Evolutionary conservation across 2,329 filamentous ascomycete species (phyloP).

Genomic region (Aspergillus sp.): DNA sequence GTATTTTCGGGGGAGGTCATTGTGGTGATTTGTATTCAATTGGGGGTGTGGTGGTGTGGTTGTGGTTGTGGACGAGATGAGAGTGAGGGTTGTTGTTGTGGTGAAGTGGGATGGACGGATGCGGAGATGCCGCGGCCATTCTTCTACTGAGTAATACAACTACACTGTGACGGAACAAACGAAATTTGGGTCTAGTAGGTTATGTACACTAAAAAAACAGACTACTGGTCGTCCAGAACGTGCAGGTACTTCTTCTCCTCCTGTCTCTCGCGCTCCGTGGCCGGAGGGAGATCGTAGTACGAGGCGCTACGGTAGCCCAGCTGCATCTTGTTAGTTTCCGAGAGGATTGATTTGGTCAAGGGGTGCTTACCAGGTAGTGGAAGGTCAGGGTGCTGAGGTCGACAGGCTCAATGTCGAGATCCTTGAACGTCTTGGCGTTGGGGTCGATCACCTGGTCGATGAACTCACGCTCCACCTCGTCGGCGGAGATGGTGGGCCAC

Average conservation of each 20-base stretch:
- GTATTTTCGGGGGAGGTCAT: neutral
- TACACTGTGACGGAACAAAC: constrained; percentile 27
- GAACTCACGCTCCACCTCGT: constrained; percentile 89
- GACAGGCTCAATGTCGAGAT: constrained; percentile 84
- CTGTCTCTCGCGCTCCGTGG: constrained; percentile 89
- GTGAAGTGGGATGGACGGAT: constrained; percentile 1
- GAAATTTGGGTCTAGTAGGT: constrained; percentile 42
- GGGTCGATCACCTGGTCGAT: constrained; percentile 90
- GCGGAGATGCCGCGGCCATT: constrained; percentile 1
- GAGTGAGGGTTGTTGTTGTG: neutral
- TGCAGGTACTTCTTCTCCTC: constrained; percentile 98
- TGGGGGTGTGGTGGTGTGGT: neutral
- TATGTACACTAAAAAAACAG: constrained; percentile 45
- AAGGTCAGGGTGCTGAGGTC: constrained; percentile 87
- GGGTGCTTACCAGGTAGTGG: constrained; percentile 78
- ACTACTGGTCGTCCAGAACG: constrained; percentile 81
- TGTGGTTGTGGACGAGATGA: neutral
- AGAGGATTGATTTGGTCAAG: neutral
- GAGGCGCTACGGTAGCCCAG: constrained; percentile 86
- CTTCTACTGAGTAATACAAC: neutral
- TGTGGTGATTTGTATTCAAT: neutral
- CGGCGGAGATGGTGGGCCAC: constrained; percentile 82
- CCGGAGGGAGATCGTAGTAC: constrained; percentile 90
- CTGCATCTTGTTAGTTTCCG: constrained; percentile 47
- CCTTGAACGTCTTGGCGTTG: constrained; percentile 91